Evolutionary conservation across 306 rosid genomes (phyloP).

Genomic region (Trifolium subterraneum): DNA sequence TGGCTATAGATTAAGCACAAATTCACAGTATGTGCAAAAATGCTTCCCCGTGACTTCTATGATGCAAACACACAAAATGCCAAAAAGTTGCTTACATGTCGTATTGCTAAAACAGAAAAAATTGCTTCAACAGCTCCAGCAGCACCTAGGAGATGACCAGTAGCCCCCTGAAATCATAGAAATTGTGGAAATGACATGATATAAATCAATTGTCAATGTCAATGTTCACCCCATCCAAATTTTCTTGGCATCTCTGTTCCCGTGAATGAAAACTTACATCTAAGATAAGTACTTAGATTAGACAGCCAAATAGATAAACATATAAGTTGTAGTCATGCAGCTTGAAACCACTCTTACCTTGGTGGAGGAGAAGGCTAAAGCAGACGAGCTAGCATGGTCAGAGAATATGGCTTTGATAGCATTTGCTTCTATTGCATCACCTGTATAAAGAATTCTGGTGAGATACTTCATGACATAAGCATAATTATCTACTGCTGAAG

Average conservation of each 20-base stretch:
- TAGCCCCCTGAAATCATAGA: constrained; percentile 71
- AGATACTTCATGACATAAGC: constrained; percentile 21
- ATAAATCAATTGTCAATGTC: neutral
- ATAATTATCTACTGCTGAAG: constrained; percentile 24
- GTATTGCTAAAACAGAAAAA: constrained; percentile 79
- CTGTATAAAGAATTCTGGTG: constrained; percentile 45
- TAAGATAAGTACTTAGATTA: constrained; percentile 12
- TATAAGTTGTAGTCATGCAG: constrained; percentile 27
- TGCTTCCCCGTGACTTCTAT: constrained; percentile 1
- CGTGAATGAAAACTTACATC: constrained; percentile 24
- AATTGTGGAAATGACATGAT: constrained; percentile 9
- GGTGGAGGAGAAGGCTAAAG: constrained; percentile 88
- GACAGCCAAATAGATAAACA: constrained; percentile 14
- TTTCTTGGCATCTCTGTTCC: constrained; percentile 23
- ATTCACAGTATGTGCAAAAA: constrained; percentile 26
- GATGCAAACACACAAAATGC: neutral
- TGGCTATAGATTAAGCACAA: constrained; percentile 33
- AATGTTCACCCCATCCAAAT: constrained; percentile 24
- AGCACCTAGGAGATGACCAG: constrained; percentile 96
- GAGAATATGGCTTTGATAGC: constrained; percentile 78
- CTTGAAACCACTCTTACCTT: constrained; percentile 65
- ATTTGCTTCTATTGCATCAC: constrained; percentile 84
- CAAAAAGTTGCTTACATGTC: constrained; percentile 53
- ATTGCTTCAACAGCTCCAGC: constrained; percentile 99
- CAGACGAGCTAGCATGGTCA: constrained; percentile 60